These are phyloP conservation scores for Hyparrhenia diplandra DNA, from an alignment of 176 grass and related monocot genomes.

Conservation along the genomic window DNA sequence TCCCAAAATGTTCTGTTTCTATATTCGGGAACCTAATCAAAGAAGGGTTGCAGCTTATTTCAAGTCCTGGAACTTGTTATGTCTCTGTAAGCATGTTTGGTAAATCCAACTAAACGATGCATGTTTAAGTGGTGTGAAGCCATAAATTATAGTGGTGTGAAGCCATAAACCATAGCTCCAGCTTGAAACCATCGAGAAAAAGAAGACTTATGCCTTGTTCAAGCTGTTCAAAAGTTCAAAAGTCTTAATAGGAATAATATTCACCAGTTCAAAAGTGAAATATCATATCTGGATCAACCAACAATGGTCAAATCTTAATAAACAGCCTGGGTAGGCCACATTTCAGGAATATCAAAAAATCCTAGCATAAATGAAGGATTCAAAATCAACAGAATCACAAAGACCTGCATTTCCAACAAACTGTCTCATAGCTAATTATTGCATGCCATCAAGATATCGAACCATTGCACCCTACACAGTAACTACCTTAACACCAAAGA, in stretches of 20 bases:
- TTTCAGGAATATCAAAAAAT: background rate
- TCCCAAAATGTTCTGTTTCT: background rate
- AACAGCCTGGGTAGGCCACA: background rate
- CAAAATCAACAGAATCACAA: background rate
- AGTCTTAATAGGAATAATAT: no score
- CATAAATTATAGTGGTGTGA: no score
- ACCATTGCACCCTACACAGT: background rate
- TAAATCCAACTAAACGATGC: background rate
- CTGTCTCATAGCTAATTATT: background rate
- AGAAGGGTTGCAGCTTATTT: background rate
- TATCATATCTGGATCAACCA: background rate
- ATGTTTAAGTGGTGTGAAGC: background rate
- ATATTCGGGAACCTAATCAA: background rate
- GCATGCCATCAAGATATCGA: background rate
- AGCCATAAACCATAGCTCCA: background rate
- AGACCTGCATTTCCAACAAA: background rate
- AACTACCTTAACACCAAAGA: background rate
- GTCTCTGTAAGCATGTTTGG: background rate
- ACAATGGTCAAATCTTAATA: background rate
- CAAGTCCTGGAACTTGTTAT: background rate
- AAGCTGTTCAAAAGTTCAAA: no score
- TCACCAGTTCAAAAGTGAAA: background rate
- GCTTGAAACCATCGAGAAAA: conserved; percentile 3
- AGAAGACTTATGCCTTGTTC: background rate
- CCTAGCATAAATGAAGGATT: background rate